Base-by-base conservation (phyloP, 1,284 basidiomycete species). In the Fistulinella cinereoalba region DNA sequence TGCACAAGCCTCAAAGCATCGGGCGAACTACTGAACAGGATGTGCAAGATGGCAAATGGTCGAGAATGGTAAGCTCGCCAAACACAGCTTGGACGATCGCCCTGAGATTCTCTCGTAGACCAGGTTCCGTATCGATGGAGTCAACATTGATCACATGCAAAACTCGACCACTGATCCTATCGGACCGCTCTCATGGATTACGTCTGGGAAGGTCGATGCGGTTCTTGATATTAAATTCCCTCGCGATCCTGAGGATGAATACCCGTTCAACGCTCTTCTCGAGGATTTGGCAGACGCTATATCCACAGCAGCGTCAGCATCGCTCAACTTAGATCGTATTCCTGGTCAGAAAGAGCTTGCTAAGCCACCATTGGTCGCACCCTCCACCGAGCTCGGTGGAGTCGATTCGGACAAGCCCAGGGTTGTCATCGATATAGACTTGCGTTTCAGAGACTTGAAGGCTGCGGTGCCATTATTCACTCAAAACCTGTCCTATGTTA, bases 201-300 rank as follows among this genome's bases (percentile, higher is more conserved):
- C 88, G 1, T 92, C 93, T 0, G 97, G 97, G 39, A 96, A 96
- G 68, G 82, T 97, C 25, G 96, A 99, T 61, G 89, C 94, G 3
- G 97, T 99, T 3, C 80, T 98, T 16, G 96, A 99, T 69, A 94
- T 99, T 70, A 94, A 95, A 62, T 97, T 99, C 69, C 95, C 97
- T 12, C 82, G 83, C 19, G 85, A 93, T 57, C 80, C 83, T 9
- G 75, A 82, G 44, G 83, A 86, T 42, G 85, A 87, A 53, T 77
- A 83, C 22, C 80, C 83, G n/a, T 76, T 98, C 54, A 88, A 95
- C 59, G 86, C 80, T n/a, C 80, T 99, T 56, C 80, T 99, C 12
- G 88, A 80, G 34, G 92, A 97, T 66, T 88, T 98, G 49, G 87
- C 92, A 2, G 89, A 94, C 56, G 92, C 92, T 42, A 85, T 98